Percentiles rank a stretch among this genome's conserved stretches.
These are phyloP conservation scores for Stachybotrys chartarum DNA, from an alignment of 2,329 filamentous ascomycete genomes.

Conservation along the genomic window DNA sequence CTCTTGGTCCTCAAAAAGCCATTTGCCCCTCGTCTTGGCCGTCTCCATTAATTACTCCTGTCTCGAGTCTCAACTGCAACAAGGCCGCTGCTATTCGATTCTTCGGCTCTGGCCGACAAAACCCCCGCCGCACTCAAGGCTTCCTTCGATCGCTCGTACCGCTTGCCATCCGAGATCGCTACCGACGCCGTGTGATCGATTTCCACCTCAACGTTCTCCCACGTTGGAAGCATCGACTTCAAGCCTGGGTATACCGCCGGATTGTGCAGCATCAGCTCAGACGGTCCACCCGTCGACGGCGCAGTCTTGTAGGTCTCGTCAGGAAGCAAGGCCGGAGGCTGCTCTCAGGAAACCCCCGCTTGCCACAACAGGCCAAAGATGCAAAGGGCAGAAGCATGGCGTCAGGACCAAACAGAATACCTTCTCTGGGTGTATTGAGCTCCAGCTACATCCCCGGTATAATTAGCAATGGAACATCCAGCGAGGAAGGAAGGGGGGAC, in stretches of 20 bases:
- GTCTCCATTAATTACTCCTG: background rate
- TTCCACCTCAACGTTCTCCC: constrained; percentile 73
- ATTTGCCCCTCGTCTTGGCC: background rate
- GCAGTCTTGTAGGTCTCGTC: constrained; percentile 32
- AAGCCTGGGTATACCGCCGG: constrained; percentile 70
- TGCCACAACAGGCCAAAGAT: constrained; percentile 18
- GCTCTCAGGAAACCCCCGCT: constrained; percentile 31
- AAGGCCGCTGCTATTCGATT: constrained; percentile 23
- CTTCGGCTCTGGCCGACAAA: constrained; percentile 28
- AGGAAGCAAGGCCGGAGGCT: constrained; percentile 35
- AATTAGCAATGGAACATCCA: constrained; percentile 14
- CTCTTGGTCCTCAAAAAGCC: background rate
- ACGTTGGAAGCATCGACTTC: constrained; percentile 59
- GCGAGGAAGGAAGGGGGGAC: constrained; percentile 34
- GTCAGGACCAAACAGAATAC: constrained; percentile 20
- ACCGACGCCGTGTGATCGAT: constrained; percentile 57
- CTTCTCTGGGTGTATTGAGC: constrained; percentile 12
- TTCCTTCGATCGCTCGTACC: constrained; percentile 64
- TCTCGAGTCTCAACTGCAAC: background rate
- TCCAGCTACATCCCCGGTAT: constrained; percentile 19
- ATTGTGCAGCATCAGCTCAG: constrained; percentile 58
- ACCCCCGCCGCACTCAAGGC: constrained; percentile 35
- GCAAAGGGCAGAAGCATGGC: constrained; percentile 22
- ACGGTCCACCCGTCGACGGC: constrained; percentile 24
- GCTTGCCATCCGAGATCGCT: constrained; percentile 50